phyloP scores from a whole-genome alignment of 352 stramenopile genomes.

The Lagenidium giganteum region DNA sequence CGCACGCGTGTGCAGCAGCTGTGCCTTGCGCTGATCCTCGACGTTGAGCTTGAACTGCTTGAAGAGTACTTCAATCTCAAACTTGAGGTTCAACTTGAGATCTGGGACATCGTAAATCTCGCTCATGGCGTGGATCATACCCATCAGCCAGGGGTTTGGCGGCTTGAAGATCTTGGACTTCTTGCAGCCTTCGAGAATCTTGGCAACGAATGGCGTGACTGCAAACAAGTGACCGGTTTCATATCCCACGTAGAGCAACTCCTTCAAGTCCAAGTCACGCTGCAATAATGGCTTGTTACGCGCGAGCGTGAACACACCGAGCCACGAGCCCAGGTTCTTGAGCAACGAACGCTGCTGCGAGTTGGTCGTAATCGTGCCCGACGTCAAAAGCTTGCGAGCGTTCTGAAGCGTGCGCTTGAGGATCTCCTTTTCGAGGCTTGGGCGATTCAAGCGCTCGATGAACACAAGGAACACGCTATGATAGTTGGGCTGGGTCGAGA shows the following conservation, averaged over 20 bases:
- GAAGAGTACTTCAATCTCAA: conserved; percentile 99
- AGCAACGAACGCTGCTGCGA: conserved; percentile 97
- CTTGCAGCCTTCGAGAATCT: conserved; percentile 98
- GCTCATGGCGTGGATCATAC: conserved; percentile 96
- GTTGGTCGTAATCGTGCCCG: conserved; percentile 97
- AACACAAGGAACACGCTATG: conserved; percentile 97
- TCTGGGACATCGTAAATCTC: conserved; percentile 99
- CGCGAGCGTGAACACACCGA: conserved; percentile 97
- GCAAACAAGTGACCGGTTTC: conserved; percentile 97
- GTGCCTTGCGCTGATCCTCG: conserved; percentile 93
- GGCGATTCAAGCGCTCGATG: conserved; percentile 94
- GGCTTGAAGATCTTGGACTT: conserved; percentile 97
- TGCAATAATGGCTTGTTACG: conserved; percentile 97
- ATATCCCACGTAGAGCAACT: conserved; percentile 95
- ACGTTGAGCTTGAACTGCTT: conserved; percentile 98
- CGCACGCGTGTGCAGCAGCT: conserved; percentile 87
- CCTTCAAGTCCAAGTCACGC: conserved; percentile 97
- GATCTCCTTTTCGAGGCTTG: conserved; percentile 92
- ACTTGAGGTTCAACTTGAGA: conserved; percentile 99
- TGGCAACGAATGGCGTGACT: conserved; percentile 97
- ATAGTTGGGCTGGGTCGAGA: conserved; percentile 98
- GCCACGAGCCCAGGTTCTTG: conserved; percentile 98
- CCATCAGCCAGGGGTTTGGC: conserved; percentile 99
- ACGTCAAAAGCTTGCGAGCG: conserved; percentile 95
- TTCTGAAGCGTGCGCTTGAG: conserved; percentile 94